These are phyloP conservation scores for Sphaceloma murrayae DNA, from an alignment of 2,329 filamentous ascomycete genomes.

Conservation along the genomic window DNA sequence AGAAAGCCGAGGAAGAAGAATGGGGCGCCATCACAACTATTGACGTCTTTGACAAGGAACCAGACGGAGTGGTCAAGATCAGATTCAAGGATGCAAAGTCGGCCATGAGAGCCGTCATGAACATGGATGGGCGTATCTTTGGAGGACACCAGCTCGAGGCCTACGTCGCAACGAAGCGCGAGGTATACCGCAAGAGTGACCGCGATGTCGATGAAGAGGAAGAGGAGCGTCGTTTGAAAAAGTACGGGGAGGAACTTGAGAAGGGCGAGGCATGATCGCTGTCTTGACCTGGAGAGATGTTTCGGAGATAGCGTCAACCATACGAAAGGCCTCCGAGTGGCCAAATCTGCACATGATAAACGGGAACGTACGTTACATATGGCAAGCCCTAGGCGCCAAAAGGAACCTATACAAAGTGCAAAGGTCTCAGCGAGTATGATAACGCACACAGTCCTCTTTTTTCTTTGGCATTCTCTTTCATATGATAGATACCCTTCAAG, in stretches of 20 bases:
- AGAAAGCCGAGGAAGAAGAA: constrained; percentile 79
- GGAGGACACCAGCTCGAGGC: constrained; percentile 63
- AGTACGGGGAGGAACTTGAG: constrained; percentile 33
- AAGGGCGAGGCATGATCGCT: constrained; percentile 5
- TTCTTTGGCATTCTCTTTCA: too few species aligned
- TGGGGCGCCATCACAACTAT: constrained; percentile 84
- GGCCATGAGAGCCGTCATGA: constrained; percentile 58
- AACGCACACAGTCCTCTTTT: too few species aligned
- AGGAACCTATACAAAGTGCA: too few species aligned
- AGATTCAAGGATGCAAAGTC: constrained; percentile 64
- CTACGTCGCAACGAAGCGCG: constrained; percentile 42
- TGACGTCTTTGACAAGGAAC: constrained; percentile 77
- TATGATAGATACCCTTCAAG: background rate
- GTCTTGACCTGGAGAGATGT: too few species aligned
- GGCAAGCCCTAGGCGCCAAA: too few species aligned
- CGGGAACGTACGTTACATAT: too few species aligned
- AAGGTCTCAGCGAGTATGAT: too few species aligned
- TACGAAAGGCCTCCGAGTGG: background rate
- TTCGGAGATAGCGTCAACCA: background rate
- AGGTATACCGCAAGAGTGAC: constrained; percentile 59
- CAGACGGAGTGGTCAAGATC: constrained; percentile 74
- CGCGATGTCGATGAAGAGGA: constrained; percentile 35
- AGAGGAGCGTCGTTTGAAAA: constrained; percentile 38
- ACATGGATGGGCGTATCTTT: constrained; percentile 72
- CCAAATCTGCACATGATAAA: too few species aligned